Conservation (phyloP, 352 stramenopile genomes). For the Pythium dissimile region DNA sequence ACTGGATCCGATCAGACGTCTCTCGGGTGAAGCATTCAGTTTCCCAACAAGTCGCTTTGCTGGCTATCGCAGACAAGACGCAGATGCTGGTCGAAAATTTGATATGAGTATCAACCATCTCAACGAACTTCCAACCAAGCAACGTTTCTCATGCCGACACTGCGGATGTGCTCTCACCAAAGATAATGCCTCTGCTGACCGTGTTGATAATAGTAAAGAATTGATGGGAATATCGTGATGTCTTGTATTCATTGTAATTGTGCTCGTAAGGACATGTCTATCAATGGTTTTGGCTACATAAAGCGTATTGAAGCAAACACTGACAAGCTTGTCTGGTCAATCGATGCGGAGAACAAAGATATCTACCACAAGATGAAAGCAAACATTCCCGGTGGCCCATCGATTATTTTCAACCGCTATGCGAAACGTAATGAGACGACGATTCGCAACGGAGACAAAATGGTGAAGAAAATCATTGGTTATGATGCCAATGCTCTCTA, state of each 20-base stretch:
- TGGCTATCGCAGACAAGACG: conserved; percentile 26
- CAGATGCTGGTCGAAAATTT: conserved; percentile 18
- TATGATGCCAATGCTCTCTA: conserved; percentile 31
- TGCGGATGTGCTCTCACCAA: conserved; percentile 16
- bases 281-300: conserved; percentile 13
- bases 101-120: conserved; percentile 18
- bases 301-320: conserved; percentile 24
- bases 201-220: conserved; percentile 20
- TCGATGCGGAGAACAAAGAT: conserved; percentile 23
- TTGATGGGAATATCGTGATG: conserved; percentile 21
- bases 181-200: conserved; percentile 27
- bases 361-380: conserved; percentile 20
- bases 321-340: conserved; percentile 16
- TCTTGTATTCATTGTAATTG: conserved; percentile 20
- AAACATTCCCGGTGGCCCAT: conserved; percentile 21
- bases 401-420: no score
- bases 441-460: conserved; percentile 9
- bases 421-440: conserved; percentile 14
- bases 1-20: conserved; percentile 6
- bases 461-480: conserved; percentile 15
- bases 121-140: conserved; percentile 14
- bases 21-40: conserved; percentile 13
- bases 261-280: conserved; percentile 21
- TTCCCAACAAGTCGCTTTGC: conserved; percentile 13
- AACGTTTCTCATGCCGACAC: conserved; percentile 23